phyloP scores from a whole-genome alignment of 2,329 filamentous ascomycete genomes.

The Exophiala sp. region DNA sequence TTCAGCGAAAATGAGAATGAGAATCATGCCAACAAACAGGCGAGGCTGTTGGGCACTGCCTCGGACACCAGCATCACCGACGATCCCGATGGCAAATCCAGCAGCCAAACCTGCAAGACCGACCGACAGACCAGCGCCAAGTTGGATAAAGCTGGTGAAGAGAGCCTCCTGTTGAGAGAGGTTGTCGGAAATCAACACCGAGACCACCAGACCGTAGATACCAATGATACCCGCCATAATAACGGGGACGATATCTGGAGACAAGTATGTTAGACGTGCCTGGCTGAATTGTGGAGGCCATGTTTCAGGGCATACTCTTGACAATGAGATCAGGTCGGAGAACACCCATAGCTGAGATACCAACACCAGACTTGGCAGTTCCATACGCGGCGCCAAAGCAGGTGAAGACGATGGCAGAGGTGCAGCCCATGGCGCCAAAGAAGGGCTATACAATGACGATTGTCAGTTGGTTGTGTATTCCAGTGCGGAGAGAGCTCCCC shows the following conservation, averaged over 20 bases:
- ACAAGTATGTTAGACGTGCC: not conserved
- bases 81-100: slow-evolving; percentile 79
- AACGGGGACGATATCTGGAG: slow-evolving; percentile 23
- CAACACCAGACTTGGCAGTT: slow-evolving; percentile 98
- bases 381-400: slow-evolving; percentile 96
- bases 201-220: slow-evolving; percentile 92
- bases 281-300: not conserved
- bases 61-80: slow-evolving; percentile 54
- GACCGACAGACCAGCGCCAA: slow-evolving; percentile 75
- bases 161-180: slow-evolving; percentile 66
- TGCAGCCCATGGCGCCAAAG: slow-evolving; percentile 97
- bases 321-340: slow-evolving; percentile 96
- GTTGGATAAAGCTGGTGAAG: slow-evolving; percentile 78
- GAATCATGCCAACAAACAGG: slow-evolving; percentile 82
- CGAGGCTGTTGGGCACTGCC: slow-evolving; percentile 49
- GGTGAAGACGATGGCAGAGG: slow-evolving; percentile 89
- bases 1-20: slow-evolving; percentile 99
- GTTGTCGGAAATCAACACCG: slow-evolving; percentile 76
- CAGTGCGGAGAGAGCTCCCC: not conserved
- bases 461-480: slow-evolving; percentile 26
- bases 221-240: slow-evolving; percentile 99
- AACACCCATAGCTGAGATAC: slow-evolving; percentile 97
- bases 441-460: slow-evolving; percentile 59
- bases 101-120: slow-evolving; percentile 77
- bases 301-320: slow-evolving; percentile 70